Evolutionary conservation across 2,329 filamentous ascomycete species (phyloP), one percentile per base, ranked within the genome.

Genomic region (Xylariaceae sp.): DNA sequence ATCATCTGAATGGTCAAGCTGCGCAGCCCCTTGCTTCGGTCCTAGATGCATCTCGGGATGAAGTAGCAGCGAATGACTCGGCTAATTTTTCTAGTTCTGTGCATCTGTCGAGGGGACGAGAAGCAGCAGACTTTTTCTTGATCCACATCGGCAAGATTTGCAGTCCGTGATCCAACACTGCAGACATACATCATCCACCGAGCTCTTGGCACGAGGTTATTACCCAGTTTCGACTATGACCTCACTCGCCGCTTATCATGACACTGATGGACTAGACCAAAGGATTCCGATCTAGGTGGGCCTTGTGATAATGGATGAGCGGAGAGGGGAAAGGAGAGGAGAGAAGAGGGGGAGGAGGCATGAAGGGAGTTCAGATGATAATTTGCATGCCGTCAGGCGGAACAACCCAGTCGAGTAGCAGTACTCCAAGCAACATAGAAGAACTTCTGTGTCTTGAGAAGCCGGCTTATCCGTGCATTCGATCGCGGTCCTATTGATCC

Each of bases 1-100:
- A 37, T 13, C 10, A 50, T 5, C 37, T 30, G 53, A 37, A 47
- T 56, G 37, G 15, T 51, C 18, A 30, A 34, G 37, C 30, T n/a
- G 13, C 57, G 18, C 13, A 49, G 39, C 8, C 37, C 51, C 58
- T 49, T 58, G 51, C 42, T 15, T 62, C 35, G 42, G 15, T 53
- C 44, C 37, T 60, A 37, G 49, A 51, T 23, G 10, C 30, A 34
- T 13, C 13, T 13, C 44, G 44, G n/a, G 4, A 35, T 53, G n/a
- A 17, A 49, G 10, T 3, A 49, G 37, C 39, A 15, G 42, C 42
- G 35, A 10, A 15, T 13, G 7, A n/a, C n/a, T 52, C 11, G 18
- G 15, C 42, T 50, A 18, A 15, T 4, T 30, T 15, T 34, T 15
- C 11, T 44, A 42, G 44, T 3, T 17, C 17, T 23, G 17, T 13